These are phyloP conservation scores for Massospora cicadina DNA, from an alignment of 371 early-diverging fungal species.

Conservation along the genomic window DNA sequence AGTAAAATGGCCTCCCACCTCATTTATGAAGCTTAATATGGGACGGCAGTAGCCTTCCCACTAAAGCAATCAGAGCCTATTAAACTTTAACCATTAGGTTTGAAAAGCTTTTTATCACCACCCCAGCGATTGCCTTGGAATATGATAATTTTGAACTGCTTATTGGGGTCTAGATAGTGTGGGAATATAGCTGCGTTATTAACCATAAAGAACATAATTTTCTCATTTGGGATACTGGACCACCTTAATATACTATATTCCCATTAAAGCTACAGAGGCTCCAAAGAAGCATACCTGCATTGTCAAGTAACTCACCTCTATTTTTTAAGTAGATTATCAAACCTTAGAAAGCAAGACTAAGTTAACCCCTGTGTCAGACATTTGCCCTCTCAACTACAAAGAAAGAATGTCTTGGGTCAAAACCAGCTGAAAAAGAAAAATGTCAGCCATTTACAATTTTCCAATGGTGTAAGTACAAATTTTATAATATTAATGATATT, in stretches of 20 bases:
- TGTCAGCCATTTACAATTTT: too few relatives aligned
- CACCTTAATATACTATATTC: neutral
- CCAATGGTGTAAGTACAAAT: too few relatives aligned
- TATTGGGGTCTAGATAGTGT: neutral
- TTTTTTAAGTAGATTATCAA: too few relatives aligned
- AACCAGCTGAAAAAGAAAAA: too few relatives aligned
- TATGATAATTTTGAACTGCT: neutral
- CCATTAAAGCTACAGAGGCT: too few relatives aligned
- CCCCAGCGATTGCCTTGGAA: neutral
- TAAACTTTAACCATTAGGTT: neutral
- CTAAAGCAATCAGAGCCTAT: neutral
- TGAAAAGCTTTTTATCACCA: neutral
- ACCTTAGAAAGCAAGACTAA: too few relatives aligned
- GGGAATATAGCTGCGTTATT: neutral
- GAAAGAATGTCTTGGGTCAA: too few relatives aligned
- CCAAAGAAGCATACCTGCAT: too few relatives aligned
- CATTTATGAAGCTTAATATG: neutral
- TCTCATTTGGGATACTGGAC: neutral
- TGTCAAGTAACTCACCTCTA: too few relatives aligned
- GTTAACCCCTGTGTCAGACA: too few relatives aligned
- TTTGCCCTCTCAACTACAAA: too few relatives aligned
- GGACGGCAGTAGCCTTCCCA: neutral
- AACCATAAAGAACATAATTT: neutral
- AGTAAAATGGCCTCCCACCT: neutral
- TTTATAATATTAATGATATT: too few relatives aligned